Percentiles rank a stretch among this genome's conserved stretches.
These are phyloP conservation scores for Fusarium sp. DNA, from an alignment of 2,329 filamentous ascomycete genomes.

Conservation along the genomic window DNA sequence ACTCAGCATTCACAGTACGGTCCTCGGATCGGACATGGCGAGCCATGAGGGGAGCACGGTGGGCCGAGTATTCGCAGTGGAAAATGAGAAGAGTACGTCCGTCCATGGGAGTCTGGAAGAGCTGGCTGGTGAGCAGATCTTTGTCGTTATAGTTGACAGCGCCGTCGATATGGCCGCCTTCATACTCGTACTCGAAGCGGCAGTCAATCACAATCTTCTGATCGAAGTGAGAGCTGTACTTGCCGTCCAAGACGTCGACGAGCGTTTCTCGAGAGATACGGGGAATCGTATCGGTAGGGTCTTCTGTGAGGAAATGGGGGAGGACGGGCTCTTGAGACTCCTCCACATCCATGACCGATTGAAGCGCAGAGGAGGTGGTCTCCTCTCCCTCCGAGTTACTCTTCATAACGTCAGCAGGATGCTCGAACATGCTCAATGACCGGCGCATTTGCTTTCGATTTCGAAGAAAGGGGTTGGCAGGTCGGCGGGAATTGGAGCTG, in stretches of 20 bases:
- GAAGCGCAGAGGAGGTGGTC: constrained; percentile 59
- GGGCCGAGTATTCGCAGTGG: constrained; percentile 98
- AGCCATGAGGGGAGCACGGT: constrained; percentile 95
- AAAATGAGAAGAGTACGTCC: constrained; percentile 86
- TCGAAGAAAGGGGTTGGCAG: constrained; percentile 75
- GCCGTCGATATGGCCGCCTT: constrained; percentile 92
- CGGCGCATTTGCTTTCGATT: constrained; percentile 90
- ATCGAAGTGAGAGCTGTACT: constrained; percentile 79
- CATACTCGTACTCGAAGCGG: constrained; percentile 98
- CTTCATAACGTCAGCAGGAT: constrained; percentile 87
- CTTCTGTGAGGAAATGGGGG: constrained; percentile 85
- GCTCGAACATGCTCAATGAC: constrained; percentile 98
- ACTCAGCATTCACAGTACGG: constrained; percentile 83
- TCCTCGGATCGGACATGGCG: constrained; percentile 92
- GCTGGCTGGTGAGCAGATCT: constrained; percentile 80
- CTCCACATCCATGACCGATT: constrained; percentile 86
- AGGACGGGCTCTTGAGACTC: constrained; percentile 78
- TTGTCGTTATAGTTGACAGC: constrained; percentile 98
- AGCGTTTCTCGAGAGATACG: constrained; percentile 86
- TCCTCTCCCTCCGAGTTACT: constrained; percentile 71
- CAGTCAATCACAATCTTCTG: constrained; percentile 93
- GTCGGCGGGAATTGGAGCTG: constrained; percentile 75
- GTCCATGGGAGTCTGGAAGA: constrained; percentile 76
- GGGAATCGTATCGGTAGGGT: constrained; percentile 85
- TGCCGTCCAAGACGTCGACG: constrained; percentile 86